phyloP scores from a whole-genome alignment of 768 basidiomycete species.

The Paxillus rubicundulus region DNA sequence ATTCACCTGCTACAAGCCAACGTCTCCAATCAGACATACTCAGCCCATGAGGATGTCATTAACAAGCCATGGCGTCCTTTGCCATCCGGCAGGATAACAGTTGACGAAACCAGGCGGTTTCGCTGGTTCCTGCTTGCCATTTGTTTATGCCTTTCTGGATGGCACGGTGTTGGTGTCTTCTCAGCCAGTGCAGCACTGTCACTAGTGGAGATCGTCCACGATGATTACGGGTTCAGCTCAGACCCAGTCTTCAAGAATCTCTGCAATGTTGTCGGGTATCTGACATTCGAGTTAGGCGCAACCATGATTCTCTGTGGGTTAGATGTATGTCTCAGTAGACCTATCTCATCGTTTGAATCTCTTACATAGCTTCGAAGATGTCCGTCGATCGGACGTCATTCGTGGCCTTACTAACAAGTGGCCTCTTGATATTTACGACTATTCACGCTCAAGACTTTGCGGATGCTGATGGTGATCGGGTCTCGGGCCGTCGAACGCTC shows the following conservation, averaged over 20 bases:
- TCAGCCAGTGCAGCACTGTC: constrained; percentile 23
- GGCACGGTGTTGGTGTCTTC: constrained; percentile 18
- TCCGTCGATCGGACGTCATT: constrained; percentile 14
- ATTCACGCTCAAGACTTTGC: constrained; percentile 38
- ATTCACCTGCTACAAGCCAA: constrained; percentile 33
- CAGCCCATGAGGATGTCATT: constrained; percentile 27
- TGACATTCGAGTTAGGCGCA: constrained; percentile 34
- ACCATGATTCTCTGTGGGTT: constrained; percentile 28
- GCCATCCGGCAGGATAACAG: constrained; percentile 33
- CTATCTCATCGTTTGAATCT: too few relatives aligned
- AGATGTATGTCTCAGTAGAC: too few relatives aligned
- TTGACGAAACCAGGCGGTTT: constrained; percentile 17
- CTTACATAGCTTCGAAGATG: constrained; percentile 1
- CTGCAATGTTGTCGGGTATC: constrained; percentile 32
- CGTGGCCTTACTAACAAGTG: constrained; percentile 24
- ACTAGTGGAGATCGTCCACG: constrained; percentile 23
- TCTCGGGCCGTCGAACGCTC: constrained; percentile 29
- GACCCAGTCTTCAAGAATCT: constrained; percentile 32
- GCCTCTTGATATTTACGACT: constrained; percentile 33
- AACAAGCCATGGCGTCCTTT: constrained; percentile 40
- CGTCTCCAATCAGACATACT: constrained; percentile 33
- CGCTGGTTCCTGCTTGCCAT: constrained; percentile 33
- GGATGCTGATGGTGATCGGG: constrained; percentile 31
- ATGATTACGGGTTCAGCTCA: constrained; percentile 27
- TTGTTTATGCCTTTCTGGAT: constrained; percentile 26